Percentiles rank a stretch among this genome's conserved stretches.
Conservation (phyloP, 2,329 filamentous ascomycete species). For the Tolypocladium ophioglossoides region DNA sequence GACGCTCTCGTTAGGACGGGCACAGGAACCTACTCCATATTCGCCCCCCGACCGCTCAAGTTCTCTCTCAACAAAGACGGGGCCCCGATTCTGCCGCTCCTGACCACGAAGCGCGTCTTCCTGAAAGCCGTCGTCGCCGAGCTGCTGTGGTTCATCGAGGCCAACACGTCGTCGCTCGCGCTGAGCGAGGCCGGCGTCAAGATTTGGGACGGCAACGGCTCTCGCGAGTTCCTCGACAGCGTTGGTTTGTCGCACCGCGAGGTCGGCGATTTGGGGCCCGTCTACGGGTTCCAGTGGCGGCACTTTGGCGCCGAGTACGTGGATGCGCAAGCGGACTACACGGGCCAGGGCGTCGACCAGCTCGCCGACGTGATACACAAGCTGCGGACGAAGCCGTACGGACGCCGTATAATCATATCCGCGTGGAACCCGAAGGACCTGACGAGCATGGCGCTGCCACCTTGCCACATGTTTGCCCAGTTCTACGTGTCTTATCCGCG, state of each 20-base stretch:
- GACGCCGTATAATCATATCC: conserved; percentile 78
- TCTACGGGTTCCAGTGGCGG: conserved; percentile 98
- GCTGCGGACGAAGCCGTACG: conserved; percentile 72
- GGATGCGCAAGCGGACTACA: conserved; percentile 70
- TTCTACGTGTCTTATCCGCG: conserved; percentile 77
- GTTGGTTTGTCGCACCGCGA: conserved; percentile 73
- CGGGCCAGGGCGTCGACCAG: conserved; percentile 84
- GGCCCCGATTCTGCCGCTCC: conserved; percentile 68
- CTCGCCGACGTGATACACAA: conserved; percentile 84
- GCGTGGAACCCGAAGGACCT: conserved; percentile 92
- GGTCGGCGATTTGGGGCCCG: conserved; percentile 83
- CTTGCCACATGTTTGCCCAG: conserved; percentile 96
- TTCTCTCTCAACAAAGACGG: conserved; percentile 64
- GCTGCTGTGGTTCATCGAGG: conserved; percentile 90
- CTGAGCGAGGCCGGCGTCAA: conserved; percentile 76
- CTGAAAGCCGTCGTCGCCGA: conserved; percentile 81
- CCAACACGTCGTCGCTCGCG: conserved; percentile 67
- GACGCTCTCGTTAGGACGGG: conserved; percentile 53
- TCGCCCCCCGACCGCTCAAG: conserved; percentile 76
- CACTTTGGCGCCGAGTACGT: conserved; percentile 92
- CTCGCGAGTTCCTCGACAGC: conserved; percentile 77
- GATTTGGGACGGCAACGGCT: conserved; percentile 98
- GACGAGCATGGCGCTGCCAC: conserved; percentile 80
- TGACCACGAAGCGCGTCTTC: conserved; percentile 97
- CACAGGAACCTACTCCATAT: conserved; percentile 83